A percentile compares a stretch with the other conserved stretches of the same genome.
These are phyloP conservation scores for Auriscalpium vulgare DNA, from an alignment of 768 basidiomycete species.

Conservation along the genomic window DNA sequence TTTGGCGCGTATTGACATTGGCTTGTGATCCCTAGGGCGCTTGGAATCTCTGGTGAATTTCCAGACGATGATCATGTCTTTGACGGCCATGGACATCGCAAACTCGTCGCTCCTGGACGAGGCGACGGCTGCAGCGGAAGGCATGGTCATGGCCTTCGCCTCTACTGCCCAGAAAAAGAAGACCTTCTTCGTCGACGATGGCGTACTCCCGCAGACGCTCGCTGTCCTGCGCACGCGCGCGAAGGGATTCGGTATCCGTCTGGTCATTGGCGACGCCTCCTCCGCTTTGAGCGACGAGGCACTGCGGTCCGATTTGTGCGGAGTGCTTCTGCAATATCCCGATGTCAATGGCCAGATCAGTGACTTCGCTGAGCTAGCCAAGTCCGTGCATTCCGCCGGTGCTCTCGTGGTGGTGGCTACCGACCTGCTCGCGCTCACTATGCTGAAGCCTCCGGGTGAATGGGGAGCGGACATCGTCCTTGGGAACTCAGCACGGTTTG, in stretches of 20 bases:
- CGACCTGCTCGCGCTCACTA: conserved; percentile 86
- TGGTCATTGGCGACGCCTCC: conserved; percentile 61
- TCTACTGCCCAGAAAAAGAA: conserved; percentile 61
- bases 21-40: conserved; percentile 49
- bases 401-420: conserved; percentile 85
- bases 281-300: conserved; percentile 42
- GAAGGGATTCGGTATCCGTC: conserved; percentile 85
- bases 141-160: conserved; percentile 90
- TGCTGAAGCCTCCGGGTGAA: conserved; percentile 94
- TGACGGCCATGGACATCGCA: conserved; percentile 92
- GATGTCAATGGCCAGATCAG: conserved; percentile 79
- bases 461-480: conserved; percentile 97
- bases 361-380: conserved; percentile 60
- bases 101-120: conserved; percentile 95
- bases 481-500: conserved; percentile 94
- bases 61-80: conserved; percentile 91
- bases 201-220: conserved; percentile 83
- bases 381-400: conserved; percentile 61
- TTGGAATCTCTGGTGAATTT: conserved; percentile 95
- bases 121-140: conserved; percentile 91
- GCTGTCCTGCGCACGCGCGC: conserved; percentile 87
- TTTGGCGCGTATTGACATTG: not conserved
- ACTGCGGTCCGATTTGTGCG: conserved; percentile 61
- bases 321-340: conserved; percentile 90
- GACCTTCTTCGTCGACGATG: conserved; percentile 78